phyloP scores from a whole-genome alignment of 129 eudicot genomes.

The Silybum marianum region DNA sequence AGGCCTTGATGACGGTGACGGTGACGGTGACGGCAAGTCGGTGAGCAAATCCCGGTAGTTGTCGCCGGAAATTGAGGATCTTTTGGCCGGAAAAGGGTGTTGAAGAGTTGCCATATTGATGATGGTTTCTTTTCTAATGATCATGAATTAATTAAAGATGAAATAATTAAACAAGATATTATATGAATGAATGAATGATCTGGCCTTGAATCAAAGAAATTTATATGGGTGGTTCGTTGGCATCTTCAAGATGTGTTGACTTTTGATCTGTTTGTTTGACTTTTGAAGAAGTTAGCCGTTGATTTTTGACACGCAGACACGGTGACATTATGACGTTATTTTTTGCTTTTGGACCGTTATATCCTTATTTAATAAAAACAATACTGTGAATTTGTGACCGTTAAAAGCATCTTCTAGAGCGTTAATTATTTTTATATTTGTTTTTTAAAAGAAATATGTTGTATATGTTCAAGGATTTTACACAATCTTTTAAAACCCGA shows the following conservation, averaged over 20 bases:
- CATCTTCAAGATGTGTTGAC: slow-evolving; percentile 19
- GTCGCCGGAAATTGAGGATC: slow-evolving; percentile 15
- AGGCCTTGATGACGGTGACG: slow-evolving; percentile 27
- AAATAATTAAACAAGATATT: background rate
- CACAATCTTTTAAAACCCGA: too few species aligned
- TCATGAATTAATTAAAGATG: background rate
- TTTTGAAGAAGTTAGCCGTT: slow-evolving; percentile 29
- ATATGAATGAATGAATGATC: slow-evolving; percentile 4
- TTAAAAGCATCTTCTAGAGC: slow-evolving; percentile 4
- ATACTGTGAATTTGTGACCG: slow-evolving; percentile 22
- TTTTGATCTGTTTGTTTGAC: slow-evolving; percentile 18
- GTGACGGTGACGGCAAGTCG: slow-evolving; percentile 19
- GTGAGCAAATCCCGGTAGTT: slow-evolving; percentile 17
- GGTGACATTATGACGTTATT: background rate
- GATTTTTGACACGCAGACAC: slow-evolving; percentile 8
- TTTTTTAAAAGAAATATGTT: too few species aligned
- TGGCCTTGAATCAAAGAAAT: background rate
- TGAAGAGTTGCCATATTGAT: slow-evolving; percentile 25
- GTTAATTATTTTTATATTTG: background rate
- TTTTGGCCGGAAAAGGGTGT: slow-evolving; percentile 23
- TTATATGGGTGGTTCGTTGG: slow-evolving; percentile 6
- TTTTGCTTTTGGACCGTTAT: background rate
- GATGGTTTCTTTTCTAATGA: slow-evolving; percentile 8
- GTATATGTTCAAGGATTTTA: too few species aligned
- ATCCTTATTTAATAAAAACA: background rate